phyloP scores from a whole-genome alignment of 1,284 basidiomycete genomes.

The Ganoderma lucidum region DNA sequence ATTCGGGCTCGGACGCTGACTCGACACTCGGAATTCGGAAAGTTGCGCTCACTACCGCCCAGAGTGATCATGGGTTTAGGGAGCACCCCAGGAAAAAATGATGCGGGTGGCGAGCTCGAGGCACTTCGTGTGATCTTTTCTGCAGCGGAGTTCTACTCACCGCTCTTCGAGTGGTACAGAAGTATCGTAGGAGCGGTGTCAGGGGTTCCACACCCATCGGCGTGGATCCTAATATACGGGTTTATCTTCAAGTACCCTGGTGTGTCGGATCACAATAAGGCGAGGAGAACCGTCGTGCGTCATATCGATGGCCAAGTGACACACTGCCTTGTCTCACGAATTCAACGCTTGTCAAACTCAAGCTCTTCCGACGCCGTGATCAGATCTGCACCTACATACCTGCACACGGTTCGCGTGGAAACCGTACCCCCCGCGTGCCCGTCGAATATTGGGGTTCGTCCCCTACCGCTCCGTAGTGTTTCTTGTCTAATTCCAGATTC shows the following conservation, averaged over 20 bases:
- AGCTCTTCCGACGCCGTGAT: too few relatives aligned
- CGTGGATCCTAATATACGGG: not conserved
- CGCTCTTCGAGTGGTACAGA: not conserved
- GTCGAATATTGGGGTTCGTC: too few relatives aligned
- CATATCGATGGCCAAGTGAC: too few relatives aligned
- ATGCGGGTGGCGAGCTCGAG: not conserved
- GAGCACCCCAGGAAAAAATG: not conserved
- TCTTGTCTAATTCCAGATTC: too few relatives aligned
- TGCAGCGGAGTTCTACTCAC: not conserved
- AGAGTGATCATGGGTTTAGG: not conserved
- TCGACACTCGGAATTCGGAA: not conserved
- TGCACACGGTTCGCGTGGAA: too few relatives aligned
- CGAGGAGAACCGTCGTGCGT: too few relatives aligned
- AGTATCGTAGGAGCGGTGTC: not conserved
- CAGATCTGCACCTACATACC: too few relatives aligned
- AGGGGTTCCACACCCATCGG: not conserved
- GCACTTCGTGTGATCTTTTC: not conserved
- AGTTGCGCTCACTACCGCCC: not conserved
- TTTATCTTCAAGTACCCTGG: too few relatives aligned
- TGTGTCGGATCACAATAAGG: too few relatives aligned
- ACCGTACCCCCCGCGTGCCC: too few relatives aligned
- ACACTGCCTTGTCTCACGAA: too few relatives aligned
- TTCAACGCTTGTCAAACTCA: not conserved
- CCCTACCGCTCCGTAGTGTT: too few relatives aligned
- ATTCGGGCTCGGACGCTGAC: not conserved